Base-by-base conservation (phyloP, 805 yeast species). In the Phaffomyces thermotolerans region DNA sequence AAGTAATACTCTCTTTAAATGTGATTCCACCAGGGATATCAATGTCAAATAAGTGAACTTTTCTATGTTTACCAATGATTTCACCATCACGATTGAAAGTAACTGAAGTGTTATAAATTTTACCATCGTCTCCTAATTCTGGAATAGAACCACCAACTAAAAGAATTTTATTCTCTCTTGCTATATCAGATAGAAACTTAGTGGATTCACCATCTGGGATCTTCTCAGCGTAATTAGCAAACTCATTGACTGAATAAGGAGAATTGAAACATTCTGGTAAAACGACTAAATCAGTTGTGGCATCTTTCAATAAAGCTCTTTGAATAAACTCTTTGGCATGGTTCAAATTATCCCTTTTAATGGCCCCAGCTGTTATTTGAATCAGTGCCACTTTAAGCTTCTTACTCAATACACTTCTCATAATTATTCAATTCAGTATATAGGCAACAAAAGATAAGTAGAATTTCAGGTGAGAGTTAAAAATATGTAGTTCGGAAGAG, bases 191-290 rank as follows among this genome's bases (percentile, higher is more conserved):
- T 40, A 93, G 66, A 41, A 85, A 75, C 41, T 62, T 52, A 4
- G 91, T 79, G 1, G 82, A 74, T 47, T 78, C 81, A 6, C 95
- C 95, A 2, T 67, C 61, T 6, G 95, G 95, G 36, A 93, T 84
- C n/a, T 63, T 53, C 62, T 93, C 99, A 4, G 96, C 90, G 60
- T 93, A 91, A 46, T 86, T 80, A 6, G 84, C 77, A 64, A 93
- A 93, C 49, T 90, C 83, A 46, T 77, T 76, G 25, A 88, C 95
- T 0, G 95, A 78, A 59, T 93, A 93, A 3, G 98, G 98, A 2
- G 96, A 86, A 62, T 91, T 93, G 76, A 90, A 91, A 67, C 96
- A 89, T 66, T 93, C 98, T 8, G 99, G 99, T 36, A 93, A 68
- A 50, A 93, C 89, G n/a, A 91, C 78, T 44, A 93, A 66, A 54